Conservation (phyloP, 2,329 filamentous ascomycete genomes). For the Neonectria punicea region DNA sequence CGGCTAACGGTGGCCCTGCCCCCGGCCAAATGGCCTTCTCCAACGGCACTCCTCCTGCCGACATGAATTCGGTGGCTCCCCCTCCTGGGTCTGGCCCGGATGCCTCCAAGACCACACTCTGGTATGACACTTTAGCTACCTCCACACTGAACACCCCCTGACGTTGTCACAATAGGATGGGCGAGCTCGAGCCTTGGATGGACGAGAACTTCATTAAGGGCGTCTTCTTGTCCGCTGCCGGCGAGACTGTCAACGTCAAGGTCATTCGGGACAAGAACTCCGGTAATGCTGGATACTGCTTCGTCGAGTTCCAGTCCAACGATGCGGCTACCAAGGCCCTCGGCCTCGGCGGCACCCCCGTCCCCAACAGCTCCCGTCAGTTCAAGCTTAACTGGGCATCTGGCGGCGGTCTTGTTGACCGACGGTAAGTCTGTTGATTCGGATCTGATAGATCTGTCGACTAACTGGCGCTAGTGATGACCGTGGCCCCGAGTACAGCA, state of each 20-base stretch:
- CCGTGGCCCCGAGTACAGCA: conserved; percentile 93
- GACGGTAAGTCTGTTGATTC: conserved; percentile 70
- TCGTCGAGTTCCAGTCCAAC: conserved; percentile 88
- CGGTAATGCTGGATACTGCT: conserved; percentile 98
- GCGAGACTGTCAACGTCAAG: conserved; percentile 97
- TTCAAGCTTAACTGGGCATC: conserved; percentile 99
- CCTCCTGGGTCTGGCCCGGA: conserved; percentile 53
- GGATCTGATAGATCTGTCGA: not conserved
- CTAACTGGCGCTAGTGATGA: conserved; percentile 75
- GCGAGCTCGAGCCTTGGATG: conserved; percentile 98
- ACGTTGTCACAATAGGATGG: conserved; percentile 78
- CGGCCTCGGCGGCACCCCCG: conserved; percentile 85
- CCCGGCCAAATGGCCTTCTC: conserved; percentile 50
- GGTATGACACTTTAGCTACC: conserved; percentile 51
- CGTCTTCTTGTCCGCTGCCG: conserved; percentile 87
- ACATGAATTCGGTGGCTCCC: conserved; percentile 50
- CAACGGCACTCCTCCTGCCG: conserved; percentile 54
- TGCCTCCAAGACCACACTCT: conserved; percentile 67
- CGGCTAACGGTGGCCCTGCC: conserved; percentile 47
- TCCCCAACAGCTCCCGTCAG: conserved; percentile 92
- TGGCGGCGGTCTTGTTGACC: conserved; percentile 92
- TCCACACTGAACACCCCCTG: conserved; percentile 11
- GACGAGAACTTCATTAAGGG: conserved; percentile 98
- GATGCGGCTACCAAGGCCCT: conserved; percentile 92
- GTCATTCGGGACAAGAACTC: conserved; percentile 99